Base-by-base conservation (phyloP, 176 grass and related monocot species). In the Musa schizocarpa region DNA sequence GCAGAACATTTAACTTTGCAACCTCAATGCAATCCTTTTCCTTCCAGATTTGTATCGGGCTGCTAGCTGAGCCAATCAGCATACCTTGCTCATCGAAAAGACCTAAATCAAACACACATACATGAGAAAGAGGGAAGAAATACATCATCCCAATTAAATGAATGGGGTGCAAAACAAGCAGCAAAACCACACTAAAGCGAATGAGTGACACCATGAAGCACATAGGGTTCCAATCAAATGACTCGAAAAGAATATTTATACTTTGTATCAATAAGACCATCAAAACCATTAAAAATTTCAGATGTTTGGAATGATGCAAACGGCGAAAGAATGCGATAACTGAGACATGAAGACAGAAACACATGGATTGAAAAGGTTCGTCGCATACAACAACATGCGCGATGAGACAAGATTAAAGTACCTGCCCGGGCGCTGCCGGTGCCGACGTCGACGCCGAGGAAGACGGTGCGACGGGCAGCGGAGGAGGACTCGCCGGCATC, bases 31-130 rank as follows among this genome's bases (percentile, higher is more conserved):
- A 98, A 50, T 87, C 84, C 74, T 72, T 82, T 75, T 98, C 94
- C 83, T 98, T 98, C 94, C 94, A 98, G 81, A 98, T 98, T 85
- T 91, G 94, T 85, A 98, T 98, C n/a, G 90, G 80, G 67, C 90
- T 98, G 75, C 88, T 98, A 9, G 88, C 83, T 0, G 84, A 87
- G 24, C 90, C 90, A 69, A 98, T 78, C 66, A 98, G 63, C 52
- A 81, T 93, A 68, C 94, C 94, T 13, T 89, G 84, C 34, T 82
- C 84, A 83, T 93, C 78, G 63, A 98, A 98, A 13, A 93, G 66
- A 13, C 94, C 94, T 98, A 43, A 81, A 71, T 24, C 51, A 74
- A 63, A 19, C 12, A 52, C 55, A 49, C 1, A 58, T 13, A 20
- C 14, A 62, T n/a, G 25, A 43, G 25, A 78, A 54, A 43, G 52